phyloP scores from a whole-genome alignment of 1,284 basidiomycete genomes.

The Phellopilus nigrolimitatus region DNA sequence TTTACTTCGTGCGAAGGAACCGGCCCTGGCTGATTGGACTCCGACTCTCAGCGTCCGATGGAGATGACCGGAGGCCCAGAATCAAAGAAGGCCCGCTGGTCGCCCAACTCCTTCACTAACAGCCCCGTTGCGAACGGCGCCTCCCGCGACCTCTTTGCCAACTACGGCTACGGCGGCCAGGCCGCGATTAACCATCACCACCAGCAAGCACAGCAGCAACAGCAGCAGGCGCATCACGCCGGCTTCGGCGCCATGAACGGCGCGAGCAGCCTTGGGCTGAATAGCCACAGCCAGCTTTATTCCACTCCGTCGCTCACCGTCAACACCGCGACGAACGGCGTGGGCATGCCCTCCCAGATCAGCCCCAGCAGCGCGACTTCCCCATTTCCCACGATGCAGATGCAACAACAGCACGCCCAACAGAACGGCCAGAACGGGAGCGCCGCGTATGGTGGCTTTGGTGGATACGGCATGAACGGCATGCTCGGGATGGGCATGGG shows the following conservation, averaged over 20 bases:
- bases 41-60: conserved; percentile 44
- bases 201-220: conserved; percentile 36
- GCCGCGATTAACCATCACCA: conserved; percentile 54
- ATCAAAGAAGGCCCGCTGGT: conserved; percentile 84
- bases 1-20: conserved; percentile 7
- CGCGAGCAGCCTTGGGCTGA: conserved; percentile 18
- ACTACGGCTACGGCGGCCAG: conserved; percentile 79
- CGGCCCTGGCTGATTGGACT: conserved; percentile 4
- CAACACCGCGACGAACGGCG: conserved; percentile 55
- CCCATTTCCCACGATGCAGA: conserved; percentile 34
- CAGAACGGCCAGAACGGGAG: conserved; percentile 32
- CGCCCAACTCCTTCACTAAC: conserved; percentile 56
- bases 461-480: conserved; percentile 68
- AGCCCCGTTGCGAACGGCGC: conserved; percentile 35
- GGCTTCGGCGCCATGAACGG: conserved; percentile 1
- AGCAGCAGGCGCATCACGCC: conserved; percentile 42
- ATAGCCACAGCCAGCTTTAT: conserved; percentile 46
- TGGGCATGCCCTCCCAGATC: conserved; percentile 50
- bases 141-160: conserved; percentile 60
- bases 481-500: conserved; percentile 59
- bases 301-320: conserved; percentile 65
- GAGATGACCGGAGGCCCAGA: conserved; percentile 75
- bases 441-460: conserved; percentile 45
- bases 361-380: conserved; percentile 56
- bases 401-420: conserved; percentile 31